Evolutionary conservation across 495 filamentous ascomycete genomes (phyloP), one percentile per base, ranked within the genome.

Genomic region (Physcia stellaris): DNA sequence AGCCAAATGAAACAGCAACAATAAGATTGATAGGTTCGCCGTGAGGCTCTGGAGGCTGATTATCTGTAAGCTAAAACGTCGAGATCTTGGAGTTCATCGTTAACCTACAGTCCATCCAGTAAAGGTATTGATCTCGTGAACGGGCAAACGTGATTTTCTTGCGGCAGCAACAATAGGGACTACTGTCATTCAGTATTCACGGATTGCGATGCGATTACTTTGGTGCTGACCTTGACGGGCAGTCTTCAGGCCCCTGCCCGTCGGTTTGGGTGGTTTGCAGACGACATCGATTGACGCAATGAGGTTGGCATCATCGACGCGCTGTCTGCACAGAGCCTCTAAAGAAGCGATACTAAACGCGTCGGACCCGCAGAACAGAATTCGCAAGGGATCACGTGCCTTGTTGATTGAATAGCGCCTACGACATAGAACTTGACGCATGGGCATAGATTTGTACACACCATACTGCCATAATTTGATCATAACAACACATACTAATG

Each of bases 311-410:
- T 75, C 59, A 12, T 55, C 47, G 16, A 61, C 22, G 32, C 75
- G 66, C 50, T 86, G 77, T 2, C 52, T 48, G 50, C 82, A 59
- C 32, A 98, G 61, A 16, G 80, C 81, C 35, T 64, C 63, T 33
- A 98, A 67, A 2, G 86, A 85, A 24, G 72, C 71, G 51, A 79
- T 78, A 59, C 87, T 94, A 59, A 95, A 94, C 4, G 80, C 67
- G 53, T 98, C 90, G 9, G 92, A 92, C 19, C 90, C 90, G 56
- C 86, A 96, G 60, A 94, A 98, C 13, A 98, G 73, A 35, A 98
- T 84, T n/a, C 79, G 71, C 20, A 98, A 67, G 2, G 85, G 85
- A 19, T 77, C 70, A 46, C 59, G 54, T 15, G 57, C 35, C 34
- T 56, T 61, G 24, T 57, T 61, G 1, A 58, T 46, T 24, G 29